A percentile compares a stretch with the other conserved stretches of the same genome.
These are phyloP conservation scores for Amniculicola lignicola DNA, from an alignment of 495 filamentous ascomycete species.

Conservation along the genomic window DNA sequence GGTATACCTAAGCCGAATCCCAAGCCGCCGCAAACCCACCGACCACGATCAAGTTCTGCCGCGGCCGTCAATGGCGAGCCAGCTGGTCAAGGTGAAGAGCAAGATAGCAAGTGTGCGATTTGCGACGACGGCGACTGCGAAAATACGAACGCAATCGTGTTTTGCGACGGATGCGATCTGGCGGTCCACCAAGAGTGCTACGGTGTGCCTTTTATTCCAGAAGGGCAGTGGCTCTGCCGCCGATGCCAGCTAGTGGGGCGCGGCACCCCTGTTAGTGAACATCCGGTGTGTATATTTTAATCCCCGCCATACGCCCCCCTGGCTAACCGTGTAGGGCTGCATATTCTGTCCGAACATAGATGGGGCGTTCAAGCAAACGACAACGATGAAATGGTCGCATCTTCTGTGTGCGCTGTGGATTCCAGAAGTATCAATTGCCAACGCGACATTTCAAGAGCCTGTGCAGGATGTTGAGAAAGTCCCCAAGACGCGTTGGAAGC, in stretches of 20 bases:
- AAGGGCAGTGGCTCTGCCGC: constrained; percentile 96
- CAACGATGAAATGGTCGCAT: constrained; percentile 92
- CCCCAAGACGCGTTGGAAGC: constrained; percentile 85
- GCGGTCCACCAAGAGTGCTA: constrained; percentile 99
- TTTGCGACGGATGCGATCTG: constrained; percentile 96
- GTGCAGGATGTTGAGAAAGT: constrained; percentile 98
- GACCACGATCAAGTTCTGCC: constrained; percentile 85
- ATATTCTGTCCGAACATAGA: constrained; percentile 98
- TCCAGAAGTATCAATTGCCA: constrained; percentile 92
- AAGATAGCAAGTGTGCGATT: constrained; percentile 95
- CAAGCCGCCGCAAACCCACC: constrained; percentile 88
- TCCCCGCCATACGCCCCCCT: not conserved
- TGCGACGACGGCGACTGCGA: constrained; percentile 98
- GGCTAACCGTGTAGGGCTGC: constrained; percentile 60
- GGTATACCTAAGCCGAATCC: constrained; percentile 90
- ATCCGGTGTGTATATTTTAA: constrained; percentile 21
- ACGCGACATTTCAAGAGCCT: constrained; percentile 95
- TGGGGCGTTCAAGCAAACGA: constrained; percentile 97
- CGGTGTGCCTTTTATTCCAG: constrained; percentile 96
- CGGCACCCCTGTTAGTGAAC: constrained; percentile 68
- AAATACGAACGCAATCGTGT: constrained; percentile 99
- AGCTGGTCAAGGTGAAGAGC: constrained; percentile 78
- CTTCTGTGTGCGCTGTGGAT: constrained; percentile 98
- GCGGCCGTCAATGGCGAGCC: constrained; percentile 89
- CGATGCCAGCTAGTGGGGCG: constrained; percentile 95